These are phyloP conservation scores for Fusarium transvaalense DNA, from an alignment of 2,329 filamentous ascomycete species.

Conservation along the genomic window DNA sequence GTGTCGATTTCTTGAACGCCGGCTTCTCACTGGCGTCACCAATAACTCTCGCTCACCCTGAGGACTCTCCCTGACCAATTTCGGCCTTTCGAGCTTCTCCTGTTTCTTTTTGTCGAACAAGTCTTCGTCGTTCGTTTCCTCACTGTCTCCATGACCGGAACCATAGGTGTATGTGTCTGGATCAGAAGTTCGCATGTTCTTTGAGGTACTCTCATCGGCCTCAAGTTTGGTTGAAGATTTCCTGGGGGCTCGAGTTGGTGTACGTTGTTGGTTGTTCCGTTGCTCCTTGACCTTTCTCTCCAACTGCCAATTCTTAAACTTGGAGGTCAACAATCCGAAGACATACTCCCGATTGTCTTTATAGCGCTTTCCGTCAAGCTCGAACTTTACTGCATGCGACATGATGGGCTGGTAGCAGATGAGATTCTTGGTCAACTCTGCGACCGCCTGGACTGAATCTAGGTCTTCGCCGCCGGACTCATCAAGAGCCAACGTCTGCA, in stretches of 20 bases:
- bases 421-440: neutral
- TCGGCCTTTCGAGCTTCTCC: neutral
- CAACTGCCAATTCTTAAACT: constrained; percentile 5
- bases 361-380: neutral
- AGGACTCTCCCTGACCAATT: constrained; percentile 1
- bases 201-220: neutral
- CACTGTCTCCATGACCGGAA: neutral
- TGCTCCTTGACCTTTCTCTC: neutral
- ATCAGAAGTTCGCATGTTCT: neutral
- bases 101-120: neutral
- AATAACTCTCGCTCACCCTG: neutral
- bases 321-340: neutral
- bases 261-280: neutral
- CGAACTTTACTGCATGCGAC: neutral
- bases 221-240: neutral
- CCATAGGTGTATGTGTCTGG: neutral
- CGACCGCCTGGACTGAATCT: neutral
- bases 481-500: neutral
- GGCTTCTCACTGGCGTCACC: constrained; percentile 15
- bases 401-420: neutral
- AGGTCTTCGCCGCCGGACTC: neutral
- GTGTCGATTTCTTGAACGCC: neutral
- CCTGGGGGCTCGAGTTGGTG: neutral
- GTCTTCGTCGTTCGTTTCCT: neutral
- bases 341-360: neutral